A percentile compares a stretch with the other conserved stretches of the same genome.
These are phyloP conservation scores for Pilaira anomala DNA, from an alignment of 192 early-diverging fungal species.

Conservation along the genomic window DNA sequence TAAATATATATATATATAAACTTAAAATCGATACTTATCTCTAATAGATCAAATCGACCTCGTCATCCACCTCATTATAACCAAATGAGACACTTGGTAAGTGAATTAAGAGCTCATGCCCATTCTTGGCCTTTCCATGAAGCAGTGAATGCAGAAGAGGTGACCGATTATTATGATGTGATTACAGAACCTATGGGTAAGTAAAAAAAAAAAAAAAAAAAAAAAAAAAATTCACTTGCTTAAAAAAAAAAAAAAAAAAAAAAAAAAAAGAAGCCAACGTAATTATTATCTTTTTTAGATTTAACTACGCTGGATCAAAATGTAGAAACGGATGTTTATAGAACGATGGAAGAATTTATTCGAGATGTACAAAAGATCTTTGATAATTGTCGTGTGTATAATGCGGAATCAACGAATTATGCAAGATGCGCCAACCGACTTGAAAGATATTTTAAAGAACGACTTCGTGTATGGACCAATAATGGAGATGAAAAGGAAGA, in stretches of 20 bases:
- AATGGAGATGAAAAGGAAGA: neutral
- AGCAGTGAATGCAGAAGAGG: conserved; percentile 83
- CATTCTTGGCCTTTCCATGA: conserved; percentile 92
- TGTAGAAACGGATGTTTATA: conserved; percentile 85
- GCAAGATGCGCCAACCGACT: conserved; percentile 71
- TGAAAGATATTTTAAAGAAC: conserved; percentile 78
- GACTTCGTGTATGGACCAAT: conserved; percentile 46
- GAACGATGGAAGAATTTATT: conserved; percentile 78
- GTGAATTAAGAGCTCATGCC: conserved; percentile 73
- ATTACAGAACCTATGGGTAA: conserved; percentile 97
- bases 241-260: neutral
- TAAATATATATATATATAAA: neutral
- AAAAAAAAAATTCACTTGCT: conserved; percentile 10
- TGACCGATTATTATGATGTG: conserved; percentile 93
- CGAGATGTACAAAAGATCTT: conserved; percentile 89
- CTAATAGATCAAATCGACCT: conserved; percentile 36
- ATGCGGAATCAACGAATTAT: conserved; percentile 83
- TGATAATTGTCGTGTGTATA: conserved; percentile 89
- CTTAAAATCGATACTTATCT: neutral
- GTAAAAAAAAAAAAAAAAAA: neutral
- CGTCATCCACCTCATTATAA: conserved; percentile 58
- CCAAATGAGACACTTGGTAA: conserved; percentile 70
- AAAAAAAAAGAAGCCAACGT: conserved; percentile 12
- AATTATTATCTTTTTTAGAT: conserved; percentile 49
- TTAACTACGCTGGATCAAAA: conserved; percentile 78